A percentile compares a stretch with the other conserved stretches of the same genome.
These are phyloP conservation scores for Nakazawaea ishiwadae DNA, from an alignment of 805 yeast species.

Conservation along the genomic window DNA sequence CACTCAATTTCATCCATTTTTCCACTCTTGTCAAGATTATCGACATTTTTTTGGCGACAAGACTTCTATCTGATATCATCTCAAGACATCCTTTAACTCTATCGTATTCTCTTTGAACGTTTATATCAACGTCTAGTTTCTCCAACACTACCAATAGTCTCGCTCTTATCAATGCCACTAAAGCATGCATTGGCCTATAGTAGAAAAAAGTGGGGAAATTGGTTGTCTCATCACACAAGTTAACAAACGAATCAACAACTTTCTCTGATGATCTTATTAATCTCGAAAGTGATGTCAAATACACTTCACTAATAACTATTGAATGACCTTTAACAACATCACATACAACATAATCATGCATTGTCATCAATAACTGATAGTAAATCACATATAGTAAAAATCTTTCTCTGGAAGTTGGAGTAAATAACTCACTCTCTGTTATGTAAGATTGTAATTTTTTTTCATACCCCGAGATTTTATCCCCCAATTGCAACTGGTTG, in stretches of 20 bases:
- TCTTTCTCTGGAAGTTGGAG: conserved; percentile 29
- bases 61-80: conserved; percentile 19
- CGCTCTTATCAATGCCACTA: conserved; percentile 42
- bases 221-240: conserved; percentile 32
- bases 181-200: conserved; percentile 49
- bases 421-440: conserved; percentile 34
- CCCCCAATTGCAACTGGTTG: conserved; percentile 9
- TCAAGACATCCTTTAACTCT: conserved; percentile 22
- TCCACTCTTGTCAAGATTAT: conserved; percentile 29
- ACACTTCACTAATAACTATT: conserved; percentile 24
- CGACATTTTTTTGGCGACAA: conserved; percentile 30
- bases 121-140: conserved; percentile 27
- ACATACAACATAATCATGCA: conserved; percentile 49
- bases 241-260: conserved; percentile 39
- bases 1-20: conserved; percentile 34
- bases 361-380: conserved; percentile 45
- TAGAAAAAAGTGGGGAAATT: conserved; percentile 47
- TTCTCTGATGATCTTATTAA: conserved; percentile 42
- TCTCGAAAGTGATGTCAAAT: conserved; percentile 33
- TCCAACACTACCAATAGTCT: conserved; percentile 40
- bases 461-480: conserved; percentile 25
- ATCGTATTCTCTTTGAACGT: conserved; percentile 27
- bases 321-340: conserved; percentile 16
- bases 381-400: conserved; percentile 39
- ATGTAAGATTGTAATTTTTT: conserved; percentile 33